Evolutionary conservation across 2,329 filamentous ascomycete species (phyloP).

Genomic region (Alternaria viburni): DNA sequence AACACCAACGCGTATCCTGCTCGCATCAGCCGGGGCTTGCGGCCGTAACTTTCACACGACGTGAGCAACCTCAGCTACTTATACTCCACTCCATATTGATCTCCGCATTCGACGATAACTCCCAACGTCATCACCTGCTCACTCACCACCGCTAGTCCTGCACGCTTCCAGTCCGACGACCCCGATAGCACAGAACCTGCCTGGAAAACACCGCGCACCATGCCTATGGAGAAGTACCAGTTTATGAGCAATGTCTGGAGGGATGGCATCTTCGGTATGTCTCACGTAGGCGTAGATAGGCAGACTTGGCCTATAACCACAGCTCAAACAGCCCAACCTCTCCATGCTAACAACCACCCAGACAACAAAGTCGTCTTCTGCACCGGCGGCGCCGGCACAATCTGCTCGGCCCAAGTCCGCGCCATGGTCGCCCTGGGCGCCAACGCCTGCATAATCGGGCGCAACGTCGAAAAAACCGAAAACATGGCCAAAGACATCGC

Average conservation of each 20-base stretch:
- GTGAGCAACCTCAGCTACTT: slow-evolving; percentile 15
- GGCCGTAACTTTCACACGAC: slow-evolving; percentile 28
- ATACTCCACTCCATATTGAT: not conserved
- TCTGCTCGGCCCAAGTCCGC: slow-evolving; percentile 92
- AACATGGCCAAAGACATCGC: slow-evolving; percentile 80
- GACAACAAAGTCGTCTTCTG: slow-evolving; percentile 91
- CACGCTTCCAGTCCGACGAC: not conserved
- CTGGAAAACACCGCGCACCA: slow-evolving; percentile 49
- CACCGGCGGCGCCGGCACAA: slow-evolving; percentile 90
- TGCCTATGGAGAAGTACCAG: slow-evolving; percentile 73
- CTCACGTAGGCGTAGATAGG: too few species aligned
- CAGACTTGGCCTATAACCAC: not conserved
- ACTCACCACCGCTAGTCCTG: slow-evolving; percentile 1
- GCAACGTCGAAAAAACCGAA: slow-evolving; percentile 88
- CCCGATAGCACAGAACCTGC: slow-evolving; percentile 15
- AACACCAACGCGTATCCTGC: slow-evolving; percentile 4
- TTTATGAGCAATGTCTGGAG: slow-evolving; percentile 86
- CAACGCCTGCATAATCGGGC: slow-evolving; percentile 91
- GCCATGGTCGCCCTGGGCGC: slow-evolving; percentile 90
- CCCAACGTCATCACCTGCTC: not conserved
- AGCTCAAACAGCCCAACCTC: not conserved
- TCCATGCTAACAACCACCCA: slow-evolving; percentile 46
- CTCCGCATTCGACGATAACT: not conserved
- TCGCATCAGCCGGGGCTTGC: slow-evolving; percentile 16
- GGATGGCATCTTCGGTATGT: slow-evolving; percentile 81